Evolutionary conservation across 331 rosid species (phyloP).

Genomic region (Malus hybrid): DNA sequence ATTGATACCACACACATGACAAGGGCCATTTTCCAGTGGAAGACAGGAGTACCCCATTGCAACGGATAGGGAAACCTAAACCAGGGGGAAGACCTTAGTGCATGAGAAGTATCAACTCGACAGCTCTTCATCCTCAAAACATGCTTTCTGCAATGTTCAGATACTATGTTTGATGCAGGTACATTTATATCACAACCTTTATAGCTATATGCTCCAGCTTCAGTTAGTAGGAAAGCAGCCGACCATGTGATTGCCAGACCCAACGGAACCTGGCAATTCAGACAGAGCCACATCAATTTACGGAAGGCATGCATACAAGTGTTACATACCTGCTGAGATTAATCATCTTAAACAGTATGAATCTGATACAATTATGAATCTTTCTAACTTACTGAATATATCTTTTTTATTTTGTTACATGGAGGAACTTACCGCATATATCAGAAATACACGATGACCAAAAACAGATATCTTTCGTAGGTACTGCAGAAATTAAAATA

Average conservation of each 20-base stretch:
- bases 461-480: slow-evolving; percentile 89
- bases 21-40: slow-evolving; percentile 92
- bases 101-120: slow-evolving; percentile 88
- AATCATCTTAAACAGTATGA: not conserved
- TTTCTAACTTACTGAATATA: slow-evolving; percentile 65
- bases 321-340: not conserved
- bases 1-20: slow-evolving; percentile 92
- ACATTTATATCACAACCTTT: slow-evolving; percentile 88
- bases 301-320: slow-evolving; percentile 4
- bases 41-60: slow-evolving; percentile 99
- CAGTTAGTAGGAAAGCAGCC: slow-evolving; percentile 83
- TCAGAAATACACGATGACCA: slow-evolving; percentile 91
- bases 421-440: slow-evolving; percentile 65
- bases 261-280: slow-evolving; percentile 77
- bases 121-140: slow-evolving; percentile 88
- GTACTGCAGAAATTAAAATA: slow-evolving; percentile 47
- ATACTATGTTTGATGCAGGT: slow-evolving; percentile 79
- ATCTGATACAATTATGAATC: not conserved
- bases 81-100: slow-evolving; percentile 84
- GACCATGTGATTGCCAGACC: slow-evolving; percentile 96
- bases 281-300: slow-evolving; percentile 16
- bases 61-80: slow-evolving; percentile 96
- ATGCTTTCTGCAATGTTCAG: slow-evolving; percentile 90
- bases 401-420: not conserved
- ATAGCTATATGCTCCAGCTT: slow-evolving; percentile 72